Evolutionary conservation across 1,139 yeast genomes (phyloP).

Genomic region (Kurtzmaniella quercitrusa): DNA sequence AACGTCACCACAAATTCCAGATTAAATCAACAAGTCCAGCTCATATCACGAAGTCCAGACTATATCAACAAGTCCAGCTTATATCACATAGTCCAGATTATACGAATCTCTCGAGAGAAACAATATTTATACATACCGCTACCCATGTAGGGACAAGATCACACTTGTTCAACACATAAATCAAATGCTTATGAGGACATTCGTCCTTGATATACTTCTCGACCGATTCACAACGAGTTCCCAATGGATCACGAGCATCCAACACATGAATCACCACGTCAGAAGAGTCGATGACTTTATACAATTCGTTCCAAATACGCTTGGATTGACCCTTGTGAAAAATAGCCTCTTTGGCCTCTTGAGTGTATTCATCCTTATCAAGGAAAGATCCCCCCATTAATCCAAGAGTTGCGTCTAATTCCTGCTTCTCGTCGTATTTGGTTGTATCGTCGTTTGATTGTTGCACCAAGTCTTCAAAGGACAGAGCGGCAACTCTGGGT

Average conservation of each 20-base stretch:
- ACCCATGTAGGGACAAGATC: conserved; percentile 99
- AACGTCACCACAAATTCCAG: no score
- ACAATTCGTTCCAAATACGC: conserved; percentile 97
- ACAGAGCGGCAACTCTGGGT: conserved; percentile 72
- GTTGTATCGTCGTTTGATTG: conserved; percentile 56
- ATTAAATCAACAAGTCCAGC: no score
- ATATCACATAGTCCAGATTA: no score
- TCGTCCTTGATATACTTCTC: conserved; percentile 91
- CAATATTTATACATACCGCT: conserved; percentile 73
- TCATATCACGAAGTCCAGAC: no score
- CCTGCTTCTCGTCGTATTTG: conserved; percentile 67
- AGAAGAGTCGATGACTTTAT: conserved; percentile 92
- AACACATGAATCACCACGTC: conserved; percentile 95
- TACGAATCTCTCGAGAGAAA: no score
- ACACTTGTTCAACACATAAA: conserved; percentile 93
- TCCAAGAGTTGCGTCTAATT: conserved; percentile 71
- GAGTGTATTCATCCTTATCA: conserved; percentile 76
- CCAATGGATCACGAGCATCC: conserved; percentile 96
- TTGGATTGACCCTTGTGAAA: conserved; percentile 97
- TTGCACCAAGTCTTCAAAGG: conserved; percentile 77
- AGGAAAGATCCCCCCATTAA: conserved; percentile 67
- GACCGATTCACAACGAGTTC: conserved; percentile 90
- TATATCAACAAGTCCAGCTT: no score
- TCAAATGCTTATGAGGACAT: conserved; percentile 94
- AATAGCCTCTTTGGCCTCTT: conserved; percentile 91